Evolutionary conservation across 2,329 filamentous ascomycete species (phyloP), one percentile per base, ranked within the genome.

Genomic region (Ophiostoma triangulosporum): DNA sequence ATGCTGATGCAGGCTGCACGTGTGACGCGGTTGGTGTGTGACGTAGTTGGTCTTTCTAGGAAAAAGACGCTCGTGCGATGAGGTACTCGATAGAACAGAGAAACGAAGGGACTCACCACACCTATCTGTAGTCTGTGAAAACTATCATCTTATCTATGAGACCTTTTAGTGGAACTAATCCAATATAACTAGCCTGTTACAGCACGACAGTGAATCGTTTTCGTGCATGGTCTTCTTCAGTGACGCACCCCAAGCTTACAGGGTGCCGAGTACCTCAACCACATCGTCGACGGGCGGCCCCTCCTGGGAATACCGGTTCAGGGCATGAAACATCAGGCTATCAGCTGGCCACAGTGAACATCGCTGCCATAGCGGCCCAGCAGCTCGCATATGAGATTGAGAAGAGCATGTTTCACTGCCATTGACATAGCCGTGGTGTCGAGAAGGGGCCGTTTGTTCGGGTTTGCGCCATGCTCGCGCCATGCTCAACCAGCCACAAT

Each of bases 231-330:
- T 48, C 11, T 31, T 5, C 32, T 53, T 53, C 12, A 53, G 56
- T 22, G 26, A n/a, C 5, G 22, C 55, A 35, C 53, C 55, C 26
- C 29, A n/a, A 22, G 49, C 11, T 9, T 24, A 15, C n/a, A 53
- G 31, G 9, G 48, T n/a, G 32, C 31, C n/a, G 8, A 40, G 24
- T 43, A 48, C 50, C 8, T 35, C 40, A 8, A 51, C 63, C 54
- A 66, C 76, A 75, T 50, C 52, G 43, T 24, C 31, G 24, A 32
- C 43, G 15, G 51, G 36, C 43, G 35, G 27, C 29, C n/a, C n/a
- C n/a, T n/a, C n/a, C n/a, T n/a, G n/a, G n/a, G n/a, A n/a, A n/a
- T n/a, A n/a, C n/a, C 51, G 51, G 15, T 48, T 29, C 4, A 53
- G 43, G 24, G 51, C 32, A 32, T 48, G 15, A n/a, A 48, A 43